These are phyloP conservation scores for Xylaria sp. DNA, from an alignment of 2,329 filamentous ascomycete species.

Conservation along the genomic window DNA sequence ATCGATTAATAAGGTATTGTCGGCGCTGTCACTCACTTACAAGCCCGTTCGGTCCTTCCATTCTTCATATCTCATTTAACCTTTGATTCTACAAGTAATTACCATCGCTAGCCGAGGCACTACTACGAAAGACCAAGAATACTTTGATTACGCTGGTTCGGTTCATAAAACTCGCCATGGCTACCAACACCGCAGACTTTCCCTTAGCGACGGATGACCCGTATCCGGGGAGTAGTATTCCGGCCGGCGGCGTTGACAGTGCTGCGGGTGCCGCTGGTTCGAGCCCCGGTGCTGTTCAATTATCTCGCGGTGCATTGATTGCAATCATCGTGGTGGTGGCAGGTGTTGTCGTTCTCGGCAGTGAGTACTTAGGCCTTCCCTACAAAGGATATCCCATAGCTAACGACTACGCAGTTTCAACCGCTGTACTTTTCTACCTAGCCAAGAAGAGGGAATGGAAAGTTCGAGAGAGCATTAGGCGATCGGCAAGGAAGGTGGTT, in stretches of 20 bases:
- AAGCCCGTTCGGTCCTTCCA: conserved; percentile 6
- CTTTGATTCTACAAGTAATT: conserved; percentile 9
- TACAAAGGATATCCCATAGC: conserved; percentile 25
- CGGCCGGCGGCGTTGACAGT: conserved; percentile 55
- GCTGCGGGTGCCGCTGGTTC: conserved; percentile 74
- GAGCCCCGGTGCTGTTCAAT: conserved; percentile 66
- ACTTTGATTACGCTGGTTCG: conserved; percentile 22
- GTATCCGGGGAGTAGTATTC: conserved; percentile 47
- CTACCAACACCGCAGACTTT: conserved; percentile 31
- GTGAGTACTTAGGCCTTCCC: conserved; percentile 58
- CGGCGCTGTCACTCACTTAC: conserved; percentile 15
- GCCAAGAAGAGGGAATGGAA: conserved; percentile 90
- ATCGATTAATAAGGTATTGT: conserved; percentile 24
- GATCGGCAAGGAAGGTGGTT: conserved; percentile 71
- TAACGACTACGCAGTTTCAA: conserved; percentile 62
- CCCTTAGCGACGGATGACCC: conserved; percentile 32
- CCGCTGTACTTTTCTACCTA: conserved; percentile 76
- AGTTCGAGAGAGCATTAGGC: conserved; percentile 75
- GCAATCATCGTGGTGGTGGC: conserved; percentile 80
- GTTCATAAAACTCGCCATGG: conserved; percentile 27
- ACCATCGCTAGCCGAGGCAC: conserved; percentile 6
- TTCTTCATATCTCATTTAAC: conserved; percentile 8
- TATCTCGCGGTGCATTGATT: conserved; percentile 76
- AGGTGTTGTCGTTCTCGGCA: conserved; percentile 72
- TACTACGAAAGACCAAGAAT: neutral